Conservation (phyloP, 805 yeast species). For the Pichia occidentalis region DNA sequence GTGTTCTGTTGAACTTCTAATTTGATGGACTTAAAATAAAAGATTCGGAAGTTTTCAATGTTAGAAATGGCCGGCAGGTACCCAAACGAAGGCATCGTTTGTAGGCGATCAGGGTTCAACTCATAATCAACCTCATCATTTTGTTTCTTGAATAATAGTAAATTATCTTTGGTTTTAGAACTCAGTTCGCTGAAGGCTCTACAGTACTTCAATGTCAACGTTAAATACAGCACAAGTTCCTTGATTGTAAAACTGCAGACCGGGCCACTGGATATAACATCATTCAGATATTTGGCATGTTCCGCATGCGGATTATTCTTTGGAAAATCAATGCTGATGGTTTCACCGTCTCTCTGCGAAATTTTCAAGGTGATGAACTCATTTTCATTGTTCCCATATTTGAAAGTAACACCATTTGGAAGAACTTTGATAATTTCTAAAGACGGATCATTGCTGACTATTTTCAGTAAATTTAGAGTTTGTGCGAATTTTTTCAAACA, state of each 20-base stretch:
- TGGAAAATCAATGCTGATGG: conserved; percentile 24
- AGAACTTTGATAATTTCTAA: conserved; percentile 25
- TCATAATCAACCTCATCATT: conserved; percentile 15
- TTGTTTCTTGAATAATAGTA: conserved; percentile 13
- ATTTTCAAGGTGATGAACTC: conserved; percentile 26
- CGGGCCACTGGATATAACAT: conserved; percentile 15
- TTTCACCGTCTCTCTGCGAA: conserved; percentile 16
- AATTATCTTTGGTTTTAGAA: conserved; percentile 10
- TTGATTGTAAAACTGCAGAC: conserved; percentile 17
- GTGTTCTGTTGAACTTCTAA: background rate
- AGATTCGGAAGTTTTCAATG: conserved; percentile 21
- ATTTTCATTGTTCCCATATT: conserved; percentile 24
- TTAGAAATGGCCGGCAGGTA: conserved; percentile 4
- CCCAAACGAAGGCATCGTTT: conserved; percentile 6
- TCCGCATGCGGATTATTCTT: conserved; percentile 26
- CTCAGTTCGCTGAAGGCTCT: conserved; percentile 16
- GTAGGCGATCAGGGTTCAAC: conserved; percentile 1
- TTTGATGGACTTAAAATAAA: conserved; percentile 19
- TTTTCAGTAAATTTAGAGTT: conserved; percentile 25
- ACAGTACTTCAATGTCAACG: conserved; percentile 27
- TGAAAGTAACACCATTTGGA: conserved; percentile 25
- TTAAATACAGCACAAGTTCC: conserved; percentile 24
- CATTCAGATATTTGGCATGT: conserved; percentile 23
- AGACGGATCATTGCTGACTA: conserved; percentile 24
- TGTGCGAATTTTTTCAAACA: conserved; percentile 26